Base-by-base conservation (phyloP, 75 land plant species). In the Pinus taeda region DNA sequence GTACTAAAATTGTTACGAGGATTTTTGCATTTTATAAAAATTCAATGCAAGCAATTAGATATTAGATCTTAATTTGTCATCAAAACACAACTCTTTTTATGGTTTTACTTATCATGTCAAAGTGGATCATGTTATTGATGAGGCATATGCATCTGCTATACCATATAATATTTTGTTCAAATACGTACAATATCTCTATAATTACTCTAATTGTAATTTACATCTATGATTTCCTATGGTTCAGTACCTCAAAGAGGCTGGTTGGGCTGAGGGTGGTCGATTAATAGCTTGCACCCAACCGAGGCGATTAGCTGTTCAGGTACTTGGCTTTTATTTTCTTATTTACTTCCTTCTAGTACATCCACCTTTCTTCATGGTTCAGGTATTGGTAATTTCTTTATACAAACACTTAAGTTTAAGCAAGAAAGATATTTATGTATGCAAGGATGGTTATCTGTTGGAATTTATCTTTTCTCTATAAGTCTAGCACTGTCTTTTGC, bases 251-350 rank as follows among this genome's bases (percentile, higher is more conserved):
- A 81, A 84, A 56, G 97, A 92, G 76, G 93, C 93, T 57, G 98
- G 98, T 42, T 96, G 98, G 98, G 94, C 98, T 39, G 95, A 94
- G 30, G 97, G 93, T 63, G 98, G 98, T 6, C 85, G 95, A 3
- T 61, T 90, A 42, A 90, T 96, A 59, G 97, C 97, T 72, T 96
- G 98, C 85, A 96, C 98, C 6, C 98, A 96, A 76, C 98, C 98
- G 45, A 82, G 98, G 75, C 84, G 96, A 39, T 75, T 96, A 66
- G 97, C 98, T 69, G 98, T 95, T 67, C 97, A 94, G 94, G 97
- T 93, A 56, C 4, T 55, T 39, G 20, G 63, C 11, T 2, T 18
- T n/a, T 74, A 59, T 59, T 33, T 17, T 29, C 18, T 60, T 74
- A 17, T 20, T 69, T 21, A 22, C 42, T 69, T 37, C 21, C 8